Evolutionary conservation across 2,329 filamentous ascomycete species (phyloP).

Genomic region (Colletotrichum caudatum): DNA sequence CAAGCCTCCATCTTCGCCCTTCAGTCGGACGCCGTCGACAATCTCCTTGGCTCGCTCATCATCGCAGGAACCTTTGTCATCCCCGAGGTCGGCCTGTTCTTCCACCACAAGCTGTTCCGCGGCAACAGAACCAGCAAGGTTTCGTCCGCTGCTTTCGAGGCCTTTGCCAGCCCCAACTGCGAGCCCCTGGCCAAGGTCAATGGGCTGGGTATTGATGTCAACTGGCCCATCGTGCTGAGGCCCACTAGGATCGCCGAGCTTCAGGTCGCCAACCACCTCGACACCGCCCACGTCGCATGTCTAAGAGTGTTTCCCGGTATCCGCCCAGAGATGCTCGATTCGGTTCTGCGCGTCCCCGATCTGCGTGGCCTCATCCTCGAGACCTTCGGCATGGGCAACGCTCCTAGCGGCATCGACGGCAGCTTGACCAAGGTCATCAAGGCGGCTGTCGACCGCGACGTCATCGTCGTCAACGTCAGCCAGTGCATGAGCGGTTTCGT

Average conservation of each 20-base stretch:
- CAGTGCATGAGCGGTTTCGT: constrained; percentile 87
- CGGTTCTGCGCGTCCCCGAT: constrained; percentile 80
- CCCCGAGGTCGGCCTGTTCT: constrained; percentile 93
- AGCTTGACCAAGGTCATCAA: constrained; percentile 82
- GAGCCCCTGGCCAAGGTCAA: constrained; percentile 85
- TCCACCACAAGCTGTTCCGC: constrained; percentile 90
- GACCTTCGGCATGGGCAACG: constrained; percentile 94
- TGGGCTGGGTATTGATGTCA: constrained; percentile 82
- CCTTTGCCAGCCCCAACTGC: constrained; percentile 90
- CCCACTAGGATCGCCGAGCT: constrained; percentile 82
- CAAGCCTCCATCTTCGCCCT: constrained; percentile 90
- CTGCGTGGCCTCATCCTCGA: constrained; percentile 87
- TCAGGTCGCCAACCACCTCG: constrained; percentile 77
- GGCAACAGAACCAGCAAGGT: constrained; percentile 92
- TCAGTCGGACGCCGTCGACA: constrained; percentile 92
- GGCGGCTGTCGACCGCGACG: constrained; percentile 81
- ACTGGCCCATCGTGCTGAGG: constrained; percentile 82
- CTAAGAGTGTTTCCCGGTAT: constrained; percentile 93
- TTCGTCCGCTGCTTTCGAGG: constrained; percentile 86
- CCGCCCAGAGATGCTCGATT: constrained; percentile 91
- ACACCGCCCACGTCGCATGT: constrained; percentile 90
- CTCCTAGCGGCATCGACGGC: constrained; percentile 84
- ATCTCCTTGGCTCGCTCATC: constrained; percentile 87
- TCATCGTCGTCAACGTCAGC: constrained; percentile 90
- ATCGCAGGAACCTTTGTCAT: constrained; percentile 94